Percentiles rank a stretch among this genome's conserved stretches.
Conservation (phyloP, 768 basidiomycete genomes). For the Phaeotremella fagi region DNA sequence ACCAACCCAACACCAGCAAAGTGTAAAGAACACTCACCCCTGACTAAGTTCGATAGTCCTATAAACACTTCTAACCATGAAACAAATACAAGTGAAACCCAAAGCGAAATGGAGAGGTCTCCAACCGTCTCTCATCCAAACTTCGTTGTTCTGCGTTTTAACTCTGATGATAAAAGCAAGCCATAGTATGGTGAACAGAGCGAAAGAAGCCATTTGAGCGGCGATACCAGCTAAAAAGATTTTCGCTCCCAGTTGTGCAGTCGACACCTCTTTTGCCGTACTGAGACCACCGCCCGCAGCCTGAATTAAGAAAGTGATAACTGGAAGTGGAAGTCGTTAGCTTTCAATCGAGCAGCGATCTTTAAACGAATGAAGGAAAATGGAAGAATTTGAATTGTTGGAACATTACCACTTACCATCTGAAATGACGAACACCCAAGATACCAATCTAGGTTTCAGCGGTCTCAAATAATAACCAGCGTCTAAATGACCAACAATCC, state of each 20-base stretch:
- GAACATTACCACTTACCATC: slow-evolving; percentile 31
- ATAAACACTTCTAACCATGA: slow-evolving; percentile 45
- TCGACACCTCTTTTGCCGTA: slow-evolving; percentile 27
- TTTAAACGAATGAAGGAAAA: not conserved
- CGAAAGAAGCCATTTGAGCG: slow-evolving; percentile 43
- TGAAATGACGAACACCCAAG: slow-evolving; percentile 43
- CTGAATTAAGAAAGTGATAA: slow-evolving; percentile 47
- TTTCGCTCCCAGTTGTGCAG: slow-evolving; percentile 35
- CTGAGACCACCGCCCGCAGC: slow-evolving; percentile 46
- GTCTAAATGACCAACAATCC: slow-evolving; percentile 36
- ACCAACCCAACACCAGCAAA: not conserved
- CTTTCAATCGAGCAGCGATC: too few relatives aligned
- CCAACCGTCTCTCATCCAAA: slow-evolving; percentile 42
- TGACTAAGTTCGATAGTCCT: slow-evolving; percentile 44
- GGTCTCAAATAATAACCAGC: slow-evolving; percentile 35
- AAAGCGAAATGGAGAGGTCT: slow-evolving; percentile 45
- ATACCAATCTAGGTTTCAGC: slow-evolving; percentile 33
- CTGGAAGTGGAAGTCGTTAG: slow-evolving; percentile 14
- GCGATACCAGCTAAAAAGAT: slow-evolving; percentile 48
- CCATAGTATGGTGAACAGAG: slow-evolving; percentile 40
- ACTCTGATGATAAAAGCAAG: slow-evolving; percentile 34
- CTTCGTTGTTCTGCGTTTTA: slow-evolving; percentile 29
- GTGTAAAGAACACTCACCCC: slow-evolving; percentile 25
- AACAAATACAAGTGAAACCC: slow-evolving; percentile 47
- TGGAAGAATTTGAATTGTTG: not conserved